A percentile compares a stretch with the other conserved stretches of the same genome.
Conservation (phyloP, 2,329 filamentous ascomycete genomes). For the Herpotrichia juniperi region DNA sequence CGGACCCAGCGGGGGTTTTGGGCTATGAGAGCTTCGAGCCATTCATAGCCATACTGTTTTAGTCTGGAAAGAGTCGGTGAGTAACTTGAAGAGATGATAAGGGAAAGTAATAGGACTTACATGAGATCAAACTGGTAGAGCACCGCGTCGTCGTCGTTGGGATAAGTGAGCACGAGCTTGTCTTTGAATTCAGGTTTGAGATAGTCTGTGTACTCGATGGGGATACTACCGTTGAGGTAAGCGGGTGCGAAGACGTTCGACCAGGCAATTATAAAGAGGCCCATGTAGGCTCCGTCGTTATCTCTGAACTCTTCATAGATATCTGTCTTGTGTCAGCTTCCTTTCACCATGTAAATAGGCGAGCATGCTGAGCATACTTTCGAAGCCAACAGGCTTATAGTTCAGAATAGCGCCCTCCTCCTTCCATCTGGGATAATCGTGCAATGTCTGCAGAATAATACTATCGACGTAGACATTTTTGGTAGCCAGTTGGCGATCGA, state of each 20-base stretch:
- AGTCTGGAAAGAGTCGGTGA: conserved; percentile 16
- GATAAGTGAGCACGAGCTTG: conserved; percentile 62
- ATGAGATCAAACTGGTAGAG: conserved; percentile 58
- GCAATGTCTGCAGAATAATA: conserved; percentile 57
- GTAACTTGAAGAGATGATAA: not conserved
- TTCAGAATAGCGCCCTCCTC: conserved; percentile 53
- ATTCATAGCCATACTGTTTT: conserved; percentile 50
- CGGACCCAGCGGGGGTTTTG: conserved; percentile 62
- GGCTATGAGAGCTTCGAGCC: conserved; percentile 55
- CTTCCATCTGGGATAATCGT: conserved; percentile 61
- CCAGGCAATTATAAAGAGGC: conserved; percentile 45
- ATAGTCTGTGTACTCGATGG: not conserved
- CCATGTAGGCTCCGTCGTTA: conserved; percentile 51
- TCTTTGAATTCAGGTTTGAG: conserved; percentile 59
- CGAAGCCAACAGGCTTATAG: conserved; percentile 57
- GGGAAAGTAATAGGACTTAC: conserved; percentile 17
- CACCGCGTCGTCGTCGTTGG: conserved; percentile 64
- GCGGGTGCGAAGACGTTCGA: not conserved
- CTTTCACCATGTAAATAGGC: not conserved
- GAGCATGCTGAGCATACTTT: conserved; percentile 22
- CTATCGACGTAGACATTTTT: conserved; percentile 49
- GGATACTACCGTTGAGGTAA: not conserved
- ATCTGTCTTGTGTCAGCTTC: conserved; percentile 11
- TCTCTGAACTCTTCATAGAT: conserved; percentile 53
- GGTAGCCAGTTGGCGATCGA: conserved; percentile 55